phyloP scores from a whole-genome alignment of 768 basidiomycete genomes.

The Xanthoconium stramineum region DNA sequence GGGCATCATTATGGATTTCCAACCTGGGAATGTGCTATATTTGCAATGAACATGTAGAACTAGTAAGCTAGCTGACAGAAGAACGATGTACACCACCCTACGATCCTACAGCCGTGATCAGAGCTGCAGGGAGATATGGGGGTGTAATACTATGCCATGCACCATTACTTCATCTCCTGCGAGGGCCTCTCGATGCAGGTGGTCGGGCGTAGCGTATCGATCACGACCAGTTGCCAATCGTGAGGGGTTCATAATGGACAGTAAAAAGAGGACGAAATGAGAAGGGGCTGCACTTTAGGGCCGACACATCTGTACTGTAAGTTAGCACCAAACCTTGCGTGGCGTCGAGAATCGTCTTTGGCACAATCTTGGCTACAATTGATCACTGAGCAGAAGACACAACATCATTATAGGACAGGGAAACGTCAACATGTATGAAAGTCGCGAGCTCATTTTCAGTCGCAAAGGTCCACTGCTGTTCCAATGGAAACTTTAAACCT shows the following conservation, averaged over 20 bases:
- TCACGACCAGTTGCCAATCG: slow-evolving; percentile 44
- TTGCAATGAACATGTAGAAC: no score
- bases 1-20: neutral
- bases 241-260: slow-evolving; percentile 34
- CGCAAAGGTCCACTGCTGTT: slow-evolving; percentile 68
- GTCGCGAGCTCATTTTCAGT: slow-evolving; percentile 37
- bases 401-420: neutral
- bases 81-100: slow-evolving; percentile 70
- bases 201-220: slow-evolving; percentile 36
- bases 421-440: neutral
- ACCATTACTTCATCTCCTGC: slow-evolving; percentile 90
- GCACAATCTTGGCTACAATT: no score
- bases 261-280: neutral
- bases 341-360: no score
- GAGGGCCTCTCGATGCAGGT: slow-evolving; percentile 57
- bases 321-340: no score
- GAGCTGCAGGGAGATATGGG: slow-evolving; percentile 79
- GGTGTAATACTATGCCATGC: slow-evolving; percentile 83
- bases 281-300: slow-evolving; percentile 32
- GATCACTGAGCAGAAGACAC: neutral
- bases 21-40: no score
- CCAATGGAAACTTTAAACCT: slow-evolving; percentile 73
- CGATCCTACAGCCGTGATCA: slow-evolving; percentile 65
- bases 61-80: neutral
- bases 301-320: no score